Conservation (phyloP, 1,139 yeast genomes). For the Suhomyces ambrosiae region DNA sequence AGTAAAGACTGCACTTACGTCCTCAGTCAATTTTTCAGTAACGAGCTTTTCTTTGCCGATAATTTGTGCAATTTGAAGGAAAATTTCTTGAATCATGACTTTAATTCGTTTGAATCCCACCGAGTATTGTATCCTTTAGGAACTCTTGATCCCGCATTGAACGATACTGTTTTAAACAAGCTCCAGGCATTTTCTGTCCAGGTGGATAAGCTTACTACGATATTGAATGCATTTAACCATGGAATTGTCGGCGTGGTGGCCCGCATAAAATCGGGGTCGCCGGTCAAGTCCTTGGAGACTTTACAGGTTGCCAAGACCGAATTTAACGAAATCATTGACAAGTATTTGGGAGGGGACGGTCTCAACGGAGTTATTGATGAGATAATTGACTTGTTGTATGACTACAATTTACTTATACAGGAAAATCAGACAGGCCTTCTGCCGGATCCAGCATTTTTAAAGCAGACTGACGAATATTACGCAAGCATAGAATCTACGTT, state of each 20-base stretch:
- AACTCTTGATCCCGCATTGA: slow-evolving; percentile 6
- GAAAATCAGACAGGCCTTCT: slow-evolving; percentile 11
- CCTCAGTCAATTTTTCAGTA: slow-evolving; percentile 17
- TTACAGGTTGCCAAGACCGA: slow-evolving; percentile 14
- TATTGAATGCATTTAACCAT: slow-evolving; percentile 16
- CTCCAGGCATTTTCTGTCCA: slow-evolving; percentile 8
- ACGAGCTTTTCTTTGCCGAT: slow-evolving; percentile 21
- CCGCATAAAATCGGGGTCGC: slow-evolving; percentile 2
- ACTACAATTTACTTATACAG: slow-evolving; percentile 19
- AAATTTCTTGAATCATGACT: slow-evolving; percentile 18
- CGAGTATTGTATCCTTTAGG: slow-evolving; percentile 12
- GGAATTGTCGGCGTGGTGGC: slow-evolving; percentile 9
- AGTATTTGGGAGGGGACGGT: slow-evolving; percentile 17
- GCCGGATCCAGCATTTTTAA: slow-evolving; percentile 5
- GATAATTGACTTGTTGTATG: slow-evolving; percentile 20
- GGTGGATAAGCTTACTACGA: slow-evolving; percentile 11
- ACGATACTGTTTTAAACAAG: slow-evolving; percentile 6
- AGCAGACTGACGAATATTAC: slow-evolving; percentile 8
- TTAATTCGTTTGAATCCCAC: slow-evolving; percentile 12
- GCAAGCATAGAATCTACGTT: slow-evolving; percentile 12
- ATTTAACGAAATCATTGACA: slow-evolving; percentile 13
- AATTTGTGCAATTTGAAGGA: slow-evolving; percentile 17
- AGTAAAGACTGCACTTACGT: slow-evolving; percentile 11
- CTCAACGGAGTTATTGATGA: slow-evolving; percentile 17
- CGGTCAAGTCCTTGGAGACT: slow-evolving; percentile 10